These are phyloP conservation scores for Cercospora zeae-maydis DNA, from an alignment of 2,329 filamentous ascomycete genomes.

Conservation along the genomic window DNA sequence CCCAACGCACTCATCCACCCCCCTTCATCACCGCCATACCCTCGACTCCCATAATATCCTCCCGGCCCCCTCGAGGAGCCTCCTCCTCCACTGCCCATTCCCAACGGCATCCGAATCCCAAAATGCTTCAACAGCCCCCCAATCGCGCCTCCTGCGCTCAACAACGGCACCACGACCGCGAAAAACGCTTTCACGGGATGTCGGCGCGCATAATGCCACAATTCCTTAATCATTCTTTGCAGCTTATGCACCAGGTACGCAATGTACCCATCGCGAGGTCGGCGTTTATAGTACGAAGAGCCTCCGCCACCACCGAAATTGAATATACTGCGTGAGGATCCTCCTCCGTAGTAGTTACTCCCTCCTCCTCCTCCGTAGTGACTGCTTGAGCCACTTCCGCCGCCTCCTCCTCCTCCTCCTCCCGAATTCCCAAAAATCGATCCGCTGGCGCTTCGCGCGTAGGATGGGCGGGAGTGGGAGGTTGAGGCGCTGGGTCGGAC, in stretches of 20 bases:
- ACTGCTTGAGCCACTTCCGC: not conserved
- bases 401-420: not conserved
- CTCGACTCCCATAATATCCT: slow-evolving; percentile 46
- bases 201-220: slow-evolving; percentile 74
- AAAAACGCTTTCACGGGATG: slow-evolving; percentile 90
- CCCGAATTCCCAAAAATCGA: slow-evolving; percentile 25
- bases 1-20: slow-evolving; percentile 10
- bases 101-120: slow-evolving; percentile 71
- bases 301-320: slow-evolving; percentile 38
- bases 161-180: slow-evolving; percentile 78
- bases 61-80: slow-evolving; percentile 29
- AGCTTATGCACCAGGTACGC: slow-evolving; percentile 70
- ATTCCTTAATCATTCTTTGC: slow-evolving; percentile 72
- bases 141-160: slow-evolving; percentile 73
- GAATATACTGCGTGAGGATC: slow-evolving; percentile 31
- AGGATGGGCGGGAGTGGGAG: slow-evolving; percentile 14
- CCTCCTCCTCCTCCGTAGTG: not conserved
- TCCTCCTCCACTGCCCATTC: slow-evolving; percentile 35
- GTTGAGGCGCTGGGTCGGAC: slow-evolving; percentile 24
- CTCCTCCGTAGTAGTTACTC: not conserved
- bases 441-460: slow-evolving; percentile 18
- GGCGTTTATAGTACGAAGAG: slow-evolving; percentile 72
- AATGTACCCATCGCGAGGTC: slow-evolving; percentile 74
- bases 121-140: slow-evolving; percentile 73
- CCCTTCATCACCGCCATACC: slow-evolving; percentile 40